Conservation (phyloP, 2,329 filamentous ascomycete species). For the Pseudogymnoascus destructans region DNA sequence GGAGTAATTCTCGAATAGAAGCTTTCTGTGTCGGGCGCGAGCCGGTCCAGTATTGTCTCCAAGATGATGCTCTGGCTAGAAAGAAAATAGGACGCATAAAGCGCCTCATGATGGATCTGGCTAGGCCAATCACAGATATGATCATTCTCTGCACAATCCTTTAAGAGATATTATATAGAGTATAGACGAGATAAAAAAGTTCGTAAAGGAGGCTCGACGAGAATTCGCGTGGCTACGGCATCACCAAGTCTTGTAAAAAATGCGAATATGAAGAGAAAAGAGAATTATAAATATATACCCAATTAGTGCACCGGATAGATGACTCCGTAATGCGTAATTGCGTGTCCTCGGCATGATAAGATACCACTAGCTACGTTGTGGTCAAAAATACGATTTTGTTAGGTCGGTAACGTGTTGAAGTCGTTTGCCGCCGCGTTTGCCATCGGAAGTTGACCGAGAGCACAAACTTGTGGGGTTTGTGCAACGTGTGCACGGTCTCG, state of each 20-base stretch:
- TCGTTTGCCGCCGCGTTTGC: background rate
- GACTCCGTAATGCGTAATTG: conserved; percentile 3
- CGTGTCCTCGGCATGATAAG: background rate
- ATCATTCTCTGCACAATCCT: background rate
- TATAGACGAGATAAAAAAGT: background rate
- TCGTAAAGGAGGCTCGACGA: background rate
- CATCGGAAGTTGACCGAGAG: conserved; percentile 9
- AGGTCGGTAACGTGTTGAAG: background rate
- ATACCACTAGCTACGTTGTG: background rate
- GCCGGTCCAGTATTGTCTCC: background rate
- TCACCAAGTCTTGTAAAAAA: background rate
- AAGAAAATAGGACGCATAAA: conserved; percentile 6
- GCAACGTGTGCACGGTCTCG: background rate
- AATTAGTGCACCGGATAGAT: background rate
- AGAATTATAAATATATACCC: background rate
- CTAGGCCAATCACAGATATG: background rate
- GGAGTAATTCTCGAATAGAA: background rate
- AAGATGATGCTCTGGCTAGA: conserved; percentile 1
- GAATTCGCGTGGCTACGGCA: background rate
- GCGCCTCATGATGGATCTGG: conserved; percentile 3
- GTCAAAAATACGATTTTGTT: background rate
- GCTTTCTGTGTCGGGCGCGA: background rate
- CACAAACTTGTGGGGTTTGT: background rate
- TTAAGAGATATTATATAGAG: background rate
- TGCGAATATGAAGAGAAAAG: background rate